Base-by-base conservation (phyloP, 2,329 filamentous ascomycete species). In the Fusarium haematococcum region DNA sequence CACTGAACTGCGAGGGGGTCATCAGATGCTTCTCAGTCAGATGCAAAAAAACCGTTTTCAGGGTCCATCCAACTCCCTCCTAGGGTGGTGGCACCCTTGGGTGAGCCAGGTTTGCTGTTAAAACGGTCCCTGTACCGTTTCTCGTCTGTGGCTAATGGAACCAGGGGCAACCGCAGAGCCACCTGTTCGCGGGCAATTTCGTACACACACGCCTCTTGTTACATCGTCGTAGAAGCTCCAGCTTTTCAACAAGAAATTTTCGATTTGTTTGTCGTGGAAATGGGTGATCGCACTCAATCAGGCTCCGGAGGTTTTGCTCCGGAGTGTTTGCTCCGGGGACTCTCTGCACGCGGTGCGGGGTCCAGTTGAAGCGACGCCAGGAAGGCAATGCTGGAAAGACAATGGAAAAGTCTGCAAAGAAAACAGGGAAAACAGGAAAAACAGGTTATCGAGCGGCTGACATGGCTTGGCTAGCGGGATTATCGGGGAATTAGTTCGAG, bases 381-480 rank as follows among this genome's bases (percentile, higher is more conserved):
- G 20, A 56, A 20, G 25, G 30, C 27, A 64, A 64, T 56, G 45
- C 41, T 43, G n/a, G 35, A 20, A 30, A 30, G 30, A 63, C 41
- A 30, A 63, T 23, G 33, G n/a, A 41, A 74, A 71, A 33, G 63
- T 50, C 63, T 67, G 59, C 35, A 25, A 23, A 54, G 35, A 39
- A 66, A 66, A 66, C 43, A 66, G 54, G 63, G 39, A 41, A 59
- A n/a, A 20, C 33, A n/a, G 8, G 35, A 9, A 71, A 71, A 71
- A 63, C 63, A 68, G 56, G 33, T 50, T 61, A 35, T 61, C 13
- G 37, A 45, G 37, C n/a, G 54, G 43, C 64, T 54, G 52, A 50
- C 59, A 62, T 54, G 54, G 66, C 50, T 75, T 70, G 67, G 23
- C 67, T 70, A 63, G 63, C 69, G 69, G 73, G 35, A 64, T 75